Conservation (phyloP, 2,329 filamentous ascomycete species). For the Xylariaceae sp. region DNA sequence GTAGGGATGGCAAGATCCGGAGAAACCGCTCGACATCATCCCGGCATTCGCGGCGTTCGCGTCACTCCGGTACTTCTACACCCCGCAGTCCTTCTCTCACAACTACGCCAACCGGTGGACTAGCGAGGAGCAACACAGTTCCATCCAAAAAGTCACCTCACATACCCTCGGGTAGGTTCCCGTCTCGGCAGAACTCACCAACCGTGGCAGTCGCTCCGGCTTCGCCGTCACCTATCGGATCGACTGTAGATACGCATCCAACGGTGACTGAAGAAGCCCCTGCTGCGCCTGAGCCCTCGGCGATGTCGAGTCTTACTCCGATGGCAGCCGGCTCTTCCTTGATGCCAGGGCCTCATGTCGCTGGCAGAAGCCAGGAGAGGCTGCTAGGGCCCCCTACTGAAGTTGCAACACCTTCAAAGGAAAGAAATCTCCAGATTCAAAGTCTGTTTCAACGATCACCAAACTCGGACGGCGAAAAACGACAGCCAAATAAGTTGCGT, state of each 20-base stretch:
- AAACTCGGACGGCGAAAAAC: constrained; percentile 62
- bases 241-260: constrained; percentile 40
- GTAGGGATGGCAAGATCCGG: constrained; percentile 76
- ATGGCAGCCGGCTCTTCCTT: constrained; percentile 33
- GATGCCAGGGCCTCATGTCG: constrained; percentile 35
- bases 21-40: constrained; percentile 93
- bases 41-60: constrained; percentile 80
- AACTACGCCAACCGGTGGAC: constrained; percentile 57
- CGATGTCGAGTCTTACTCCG: constrained; percentile 36
- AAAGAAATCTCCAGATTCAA: constrained; percentile 70
- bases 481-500: constrained; percentile 85
- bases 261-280: constrained; percentile 37
- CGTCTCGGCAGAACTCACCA: constrained; percentile 42
- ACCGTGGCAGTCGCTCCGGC: constrained; percentile 46
- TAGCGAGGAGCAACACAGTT: constrained; percentile 81
- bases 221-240: constrained; percentile 52
- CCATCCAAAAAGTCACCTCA: constrained; percentile 87
- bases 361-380: constrained; percentile 54
- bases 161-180: constrained; percentile 68
- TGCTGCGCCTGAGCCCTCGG: constrained; percentile 29
- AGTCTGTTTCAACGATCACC: constrained; percentile 73
- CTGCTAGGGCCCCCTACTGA: constrained; percentile 46
- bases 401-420: constrained; percentile 61
- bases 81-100: constrained; percentile 65
- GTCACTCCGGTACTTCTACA: constrained; percentile 71